phyloP scores from a whole-genome alignment of 2,329 filamentous ascomycete genomes.

The Aspergillus sp. region DNA sequence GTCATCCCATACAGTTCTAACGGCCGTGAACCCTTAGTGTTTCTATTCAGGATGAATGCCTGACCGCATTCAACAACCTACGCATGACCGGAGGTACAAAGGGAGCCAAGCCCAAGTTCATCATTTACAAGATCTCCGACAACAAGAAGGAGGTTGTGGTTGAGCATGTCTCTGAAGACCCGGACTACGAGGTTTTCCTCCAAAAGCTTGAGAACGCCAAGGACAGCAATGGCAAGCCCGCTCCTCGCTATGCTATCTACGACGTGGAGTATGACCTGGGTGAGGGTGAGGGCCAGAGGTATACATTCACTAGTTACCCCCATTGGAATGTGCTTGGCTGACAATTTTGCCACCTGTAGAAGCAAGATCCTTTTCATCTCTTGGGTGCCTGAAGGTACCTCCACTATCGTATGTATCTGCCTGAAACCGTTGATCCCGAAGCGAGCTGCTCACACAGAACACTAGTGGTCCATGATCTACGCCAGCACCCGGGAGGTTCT shows the following conservation, averaged over 20 bases:
- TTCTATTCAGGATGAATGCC: constrained; percentile 47
- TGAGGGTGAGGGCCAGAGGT: constrained; percentile 50
- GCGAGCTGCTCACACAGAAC: constrained; percentile 16
- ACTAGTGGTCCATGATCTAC: constrained; percentile 51
- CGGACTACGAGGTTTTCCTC: constrained; percentile 51
- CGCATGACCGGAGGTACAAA: constrained; percentile 43
- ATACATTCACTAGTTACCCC: constrained; percentile 3
- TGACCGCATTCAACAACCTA: constrained; percentile 48
- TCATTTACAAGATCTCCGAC: constrained; percentile 54
- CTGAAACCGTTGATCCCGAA: neutral
- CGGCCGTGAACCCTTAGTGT: constrained; percentile 36
- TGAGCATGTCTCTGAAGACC: constrained; percentile 45
- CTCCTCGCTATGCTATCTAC: constrained; percentile 51
- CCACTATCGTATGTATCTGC: constrained; percentile 38
- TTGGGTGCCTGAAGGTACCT: constrained; percentile 44
- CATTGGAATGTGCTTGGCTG: constrained; percentile 10
- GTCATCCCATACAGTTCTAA: constrained; percentile 18
- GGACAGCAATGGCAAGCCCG: constrained; percentile 43
- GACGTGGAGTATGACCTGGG: constrained; percentile 52
- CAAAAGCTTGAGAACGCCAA: constrained; percentile 44
- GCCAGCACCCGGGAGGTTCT: constrained; percentile 50
- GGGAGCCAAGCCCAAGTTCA: constrained; percentile 43
- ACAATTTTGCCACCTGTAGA: constrained; percentile 28
- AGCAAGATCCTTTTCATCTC: constrained; percentile 55
- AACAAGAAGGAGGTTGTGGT: constrained; percentile 52